Evolutionary conservation across 176 grass and related monocot species (phyloP), one percentile per base, ranked within the genome.

Genomic region (Poa pratensis): DNA sequence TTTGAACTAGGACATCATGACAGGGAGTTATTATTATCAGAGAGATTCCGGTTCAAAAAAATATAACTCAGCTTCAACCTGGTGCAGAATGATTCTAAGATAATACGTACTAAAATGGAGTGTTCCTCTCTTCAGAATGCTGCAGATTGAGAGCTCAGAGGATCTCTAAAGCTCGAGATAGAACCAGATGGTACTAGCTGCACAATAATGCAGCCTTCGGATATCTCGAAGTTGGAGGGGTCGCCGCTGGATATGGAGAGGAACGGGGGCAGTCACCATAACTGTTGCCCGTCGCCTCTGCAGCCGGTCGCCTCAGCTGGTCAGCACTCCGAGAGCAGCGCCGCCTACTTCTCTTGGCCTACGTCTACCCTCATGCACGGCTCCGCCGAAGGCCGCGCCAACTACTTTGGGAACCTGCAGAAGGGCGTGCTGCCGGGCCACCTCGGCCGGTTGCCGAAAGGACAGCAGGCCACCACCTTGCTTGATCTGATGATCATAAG

Each of bases 271-370:
- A 75, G 70, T 43, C 89, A 43, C 35, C 89, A 94, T 80, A 81
- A 86, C 35, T 73, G 73, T 28, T 86, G 90, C 51, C 87, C 87
- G 2, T 89, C 87, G 58, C 80, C 89, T 70, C 89, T 95, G 52
- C 90, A 43, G 42, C 93, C 93, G 2, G 87, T 92, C 53, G 89
- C 96, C 78, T 98, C 96, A 72, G 96, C 81, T 68, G 91, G 93
- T 30, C 96, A 98, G 86, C 96, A 94, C 67, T 92, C 91, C 17
- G 96, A 98, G 75, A 87, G 91, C 83, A 85, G 81, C 75, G 96
- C 93, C 13, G 96, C 96, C 37, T 98, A 98, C 84, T 98, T 98
- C 82, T 98, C 96, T 59, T 98, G 96, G 96, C 96, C 96, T n/a
- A 98, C 91, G 18, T 98, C 96, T 39, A 96, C 96, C 34, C 82